Evolutionary conservation across 1,284 basidiomycete genomes (phyloP), one percentile per base, ranked within the genome.

Genomic region (Leccinum angustisporum): DNA sequence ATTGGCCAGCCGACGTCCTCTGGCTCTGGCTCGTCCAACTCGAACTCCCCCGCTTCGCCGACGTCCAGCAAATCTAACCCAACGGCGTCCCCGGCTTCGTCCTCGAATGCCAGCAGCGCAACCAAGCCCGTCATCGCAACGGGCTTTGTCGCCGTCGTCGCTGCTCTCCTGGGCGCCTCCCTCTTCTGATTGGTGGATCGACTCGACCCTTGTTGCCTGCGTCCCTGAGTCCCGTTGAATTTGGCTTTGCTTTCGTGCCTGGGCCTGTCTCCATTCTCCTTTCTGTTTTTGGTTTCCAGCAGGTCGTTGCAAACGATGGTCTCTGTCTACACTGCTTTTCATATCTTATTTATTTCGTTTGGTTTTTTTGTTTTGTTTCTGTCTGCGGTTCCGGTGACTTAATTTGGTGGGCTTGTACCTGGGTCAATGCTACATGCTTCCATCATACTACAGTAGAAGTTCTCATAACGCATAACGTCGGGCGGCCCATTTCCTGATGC

Each of bases 1-100:
- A 75, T 84, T 16, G 80, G 78, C n/a, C 74, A 70, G 3, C 27
- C 73, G 10, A 57, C 68, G 13, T 2, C 71, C 0, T 34, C 66
- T 7, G 18, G 27, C 30, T 30, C n/a, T n/a, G n/a, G n/a, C n/a
- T n/a, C n/a, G 25, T 13, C 43, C 6, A n/a, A n/a, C 10, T 18
- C 40, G 5, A 43, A 43, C 43, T 21, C 43, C 11, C 43, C 43
- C 16, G 40, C 40, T 46, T 21, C 43, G 18, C 3, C 43, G 5
- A 46, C 43, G 43, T 18, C 48, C 2, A 3, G 65, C 14, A 25
- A 69, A 6, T 10, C 67, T 14, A 40, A 67, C n/a, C 31, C 67
- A 5, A 46, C 71, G 2, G 1, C 48, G 57, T 70, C 60, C 25
- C 40, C 40, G 5, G 16, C 33, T 7, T 52, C 48, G 56, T 70